phyloP scores from a whole-genome alignment of 805 yeast species.

The Candida railenensis region DNA sequence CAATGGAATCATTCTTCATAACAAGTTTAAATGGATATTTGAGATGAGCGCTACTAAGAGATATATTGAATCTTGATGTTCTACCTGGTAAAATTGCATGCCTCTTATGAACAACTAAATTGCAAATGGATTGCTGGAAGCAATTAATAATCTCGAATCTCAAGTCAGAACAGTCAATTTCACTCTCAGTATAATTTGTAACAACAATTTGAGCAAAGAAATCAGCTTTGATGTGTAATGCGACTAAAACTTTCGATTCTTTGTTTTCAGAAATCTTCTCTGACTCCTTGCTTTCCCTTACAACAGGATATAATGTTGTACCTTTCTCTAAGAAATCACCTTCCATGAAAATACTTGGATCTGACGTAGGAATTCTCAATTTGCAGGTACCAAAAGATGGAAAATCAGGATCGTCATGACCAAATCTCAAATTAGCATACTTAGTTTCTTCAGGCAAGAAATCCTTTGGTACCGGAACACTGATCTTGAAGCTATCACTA shows the following conservation, averaged over 20 bases:
- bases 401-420: neutral
- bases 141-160: constrained; percentile 28
- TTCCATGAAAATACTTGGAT: constrained; percentile 10
- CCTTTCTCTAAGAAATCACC: constrained; percentile 11
- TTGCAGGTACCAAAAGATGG: constrained; percentile 2
- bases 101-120: constrained; percentile 27
- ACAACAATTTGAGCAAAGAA: constrained; percentile 31
- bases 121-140: constrained; percentile 23
- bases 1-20: constrained; percentile 18
- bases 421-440: constrained; percentile 22
- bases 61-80: constrained; percentile 32
- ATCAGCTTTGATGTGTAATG: constrained; percentile 29
- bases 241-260: constrained; percentile 2
- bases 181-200: constrained; percentile 23
- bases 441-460: constrained; percentile 9
- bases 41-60: constrained; percentile 27
- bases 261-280: neutral
- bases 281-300: neutral
- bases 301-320: neutral
- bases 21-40: constrained; percentile 32
- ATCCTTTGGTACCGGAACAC: constrained; percentile 21
- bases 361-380: constrained; percentile 17
- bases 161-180: constrained; percentile 30
- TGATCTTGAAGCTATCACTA: constrained; percentile 10
- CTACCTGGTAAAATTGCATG: constrained; percentile 32